Conservation (phyloP, 176 grass and related monocot genomes). For the Ensete glaucum region DNA sequence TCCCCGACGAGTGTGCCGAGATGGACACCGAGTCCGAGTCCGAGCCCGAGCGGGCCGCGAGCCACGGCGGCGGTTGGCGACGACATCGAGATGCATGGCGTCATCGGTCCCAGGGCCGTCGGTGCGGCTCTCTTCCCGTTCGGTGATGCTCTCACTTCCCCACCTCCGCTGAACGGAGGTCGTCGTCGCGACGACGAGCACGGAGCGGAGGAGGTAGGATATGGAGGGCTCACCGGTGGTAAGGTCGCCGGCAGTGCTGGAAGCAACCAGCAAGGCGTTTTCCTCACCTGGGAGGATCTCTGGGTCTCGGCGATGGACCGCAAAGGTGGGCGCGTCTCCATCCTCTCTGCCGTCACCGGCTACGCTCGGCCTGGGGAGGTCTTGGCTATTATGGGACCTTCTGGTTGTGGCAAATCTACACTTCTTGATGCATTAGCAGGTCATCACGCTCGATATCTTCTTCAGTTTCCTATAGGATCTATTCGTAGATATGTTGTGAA, state of each 20-base stretch:
- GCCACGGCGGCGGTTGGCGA: background rate
- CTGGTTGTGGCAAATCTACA: slow-evolving; percentile 39
- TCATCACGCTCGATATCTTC: background rate
- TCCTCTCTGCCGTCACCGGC: slow-evolving; percentile 29
- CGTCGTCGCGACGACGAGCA: background rate
- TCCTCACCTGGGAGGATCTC: slow-evolving; percentile 34
- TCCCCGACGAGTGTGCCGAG: slow-evolving; percentile 12
- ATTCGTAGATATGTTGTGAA: background rate
- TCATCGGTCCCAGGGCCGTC: background rate
- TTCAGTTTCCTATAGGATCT: background rate
- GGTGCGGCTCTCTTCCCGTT: slow-evolving; percentile 2
- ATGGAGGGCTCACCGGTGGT: background rate
- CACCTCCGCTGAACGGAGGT: background rate
- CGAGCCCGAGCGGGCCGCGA: slow-evolving; percentile 11
- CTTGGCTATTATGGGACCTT: slow-evolving; percentile 46
- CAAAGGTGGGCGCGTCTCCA: slow-evolving; percentile 11
- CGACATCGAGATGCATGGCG: background rate
- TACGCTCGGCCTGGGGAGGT: slow-evolving; percentile 33
- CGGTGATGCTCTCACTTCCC: background rate
- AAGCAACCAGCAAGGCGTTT: slow-evolving; percentile 3
- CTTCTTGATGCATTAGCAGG: slow-evolving; percentile 41
- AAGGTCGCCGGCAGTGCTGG: background rate
- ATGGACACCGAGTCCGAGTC: slow-evolving; percentile 38
- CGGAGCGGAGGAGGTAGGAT: background rate
- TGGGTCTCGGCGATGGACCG: slow-evolving; percentile 26